Base-by-base conservation (phyloP, 2,329 filamentous ascomycete genomes). In the Fusarium acutatum region DNA sequence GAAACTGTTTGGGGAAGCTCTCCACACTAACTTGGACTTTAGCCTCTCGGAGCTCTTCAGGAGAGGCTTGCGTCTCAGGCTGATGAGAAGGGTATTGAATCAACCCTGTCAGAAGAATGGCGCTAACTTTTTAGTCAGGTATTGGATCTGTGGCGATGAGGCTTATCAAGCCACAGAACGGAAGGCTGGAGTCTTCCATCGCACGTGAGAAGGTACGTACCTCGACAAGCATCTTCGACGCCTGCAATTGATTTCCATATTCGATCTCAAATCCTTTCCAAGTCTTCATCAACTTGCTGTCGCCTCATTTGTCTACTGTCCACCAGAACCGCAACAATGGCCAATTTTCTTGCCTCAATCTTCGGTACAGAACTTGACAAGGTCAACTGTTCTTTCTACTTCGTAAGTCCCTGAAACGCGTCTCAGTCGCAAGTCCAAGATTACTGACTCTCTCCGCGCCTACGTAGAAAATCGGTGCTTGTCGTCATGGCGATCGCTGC, bases 281-380 rank as follows among this genome's bases (percentile, higher is more conserved):
- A 62, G 71, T 46, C 71, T 71, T 22, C 65, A 64, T 67, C 46
- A 68, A 64, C 67, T 54, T 44, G 64, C 52, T 49, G 64, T 41
- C 41, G 64, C 53, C 38, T 63, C 40, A 43, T 11, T 13, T 28
- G 50, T 61, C 38, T 67, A 44, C 50, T 38, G 8, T 49, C 40
- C 38, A 47, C 12, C 53, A 52, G 43, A 69, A 57, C 60, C 50
- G 34, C 69, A 78, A 84, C 58, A 67, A 97, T 97, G 95, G 95
- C 95, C 81, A 98, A 98, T 88, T 98, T 98, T 83, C 93, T 99
- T 83, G 96, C 96, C 80, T 97, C 95, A 82, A 99, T 99, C 86
- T 99, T 99, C 88, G 96, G 96, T 81, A 99, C 96, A 35, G 96
- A 99, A 89, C 96, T 98, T 85, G 96, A 99, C 91, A 99, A 96